Conservation (phyloP, 148 eudicot genomes). For the Suaeda aralocaspica region DNA sequence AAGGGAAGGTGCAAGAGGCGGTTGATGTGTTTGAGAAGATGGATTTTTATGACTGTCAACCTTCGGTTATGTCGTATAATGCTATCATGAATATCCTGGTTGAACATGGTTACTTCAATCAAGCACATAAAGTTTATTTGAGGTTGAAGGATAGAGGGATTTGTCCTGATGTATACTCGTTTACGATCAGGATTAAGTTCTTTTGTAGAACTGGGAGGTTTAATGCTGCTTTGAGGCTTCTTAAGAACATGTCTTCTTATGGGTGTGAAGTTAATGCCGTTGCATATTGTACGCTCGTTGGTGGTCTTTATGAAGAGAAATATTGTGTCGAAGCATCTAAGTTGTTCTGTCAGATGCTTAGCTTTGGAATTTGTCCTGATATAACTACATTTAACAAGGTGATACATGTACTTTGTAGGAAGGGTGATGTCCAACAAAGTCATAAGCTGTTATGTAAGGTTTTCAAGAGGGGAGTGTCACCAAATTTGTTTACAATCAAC, state of each 20-base stretch:
- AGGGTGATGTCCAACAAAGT: slow-evolving; percentile 59
- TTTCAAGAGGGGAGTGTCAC: slow-evolving; percentile 69
- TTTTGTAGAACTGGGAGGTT: slow-evolving; percentile 78
- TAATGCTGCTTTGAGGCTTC: slow-evolving; percentile 74
- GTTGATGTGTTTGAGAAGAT: slow-evolving; percentile 89
- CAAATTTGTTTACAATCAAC: slow-evolving; percentile 86
- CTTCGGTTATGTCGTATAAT: slow-evolving; percentile 61
- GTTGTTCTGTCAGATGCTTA: slow-evolving; percentile 85
- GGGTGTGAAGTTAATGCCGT: slow-evolving; percentile 80
- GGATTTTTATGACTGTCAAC: slow-evolving; percentile 84
- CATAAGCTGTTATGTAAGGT: slow-evolving; percentile 71
- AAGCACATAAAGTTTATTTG: slow-evolving; percentile 94
- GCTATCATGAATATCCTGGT: slow-evolving; percentile 83
- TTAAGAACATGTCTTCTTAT: slow-evolving; percentile 62
- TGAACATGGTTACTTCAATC: slow-evolving; percentile 60
- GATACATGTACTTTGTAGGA: slow-evolving; percentile 59
- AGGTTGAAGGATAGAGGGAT: slow-evolving; percentile 68
- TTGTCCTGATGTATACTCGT: slow-evolving; percentile 74
- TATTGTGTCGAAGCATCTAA: slow-evolving; percentile 50
- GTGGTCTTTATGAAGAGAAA: slow-evolving; percentile 66
- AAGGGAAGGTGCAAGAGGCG: slow-evolving; percentile 72
- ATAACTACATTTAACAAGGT: slow-evolving; percentile 77
- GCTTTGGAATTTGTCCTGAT: slow-evolving; percentile 55
- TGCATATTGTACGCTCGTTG: slow-evolving; percentile 73
- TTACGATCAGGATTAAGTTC: slow-evolving; percentile 77